phyloP scores from a whole-genome alignment of 2,329 filamentous ascomycete genomes.

The Teratosphaeria pseudoeucalypti region DNA sequence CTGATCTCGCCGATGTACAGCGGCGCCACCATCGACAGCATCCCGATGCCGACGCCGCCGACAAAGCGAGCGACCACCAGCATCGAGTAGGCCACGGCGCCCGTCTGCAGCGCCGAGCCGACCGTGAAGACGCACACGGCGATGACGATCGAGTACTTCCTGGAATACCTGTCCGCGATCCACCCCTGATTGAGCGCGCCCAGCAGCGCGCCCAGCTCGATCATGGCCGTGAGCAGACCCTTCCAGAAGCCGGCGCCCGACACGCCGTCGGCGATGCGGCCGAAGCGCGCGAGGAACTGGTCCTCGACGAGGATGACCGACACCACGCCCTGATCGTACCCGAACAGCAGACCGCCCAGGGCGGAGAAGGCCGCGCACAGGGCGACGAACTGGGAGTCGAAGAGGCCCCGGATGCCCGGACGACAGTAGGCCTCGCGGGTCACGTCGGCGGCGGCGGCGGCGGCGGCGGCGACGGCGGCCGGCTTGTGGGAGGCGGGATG shows the following conservation, averaged over 20 bases:
- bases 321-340: slow-evolving; percentile 32
- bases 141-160: slow-evolving; percentile 34
- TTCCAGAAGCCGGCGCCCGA: slow-evolving; percentile 25
- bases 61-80: slow-evolving; percentile 23
- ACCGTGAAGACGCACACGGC: slow-evolving; percentile 34
- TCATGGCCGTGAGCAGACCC: slow-evolving; percentile 35
- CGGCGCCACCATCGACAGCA: slow-evolving; percentile 29
- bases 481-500: not conserved
- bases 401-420: slow-evolving; percentile 34
- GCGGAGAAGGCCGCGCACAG: slow-evolving; percentile 39
- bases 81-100: slow-evolving; percentile 20
- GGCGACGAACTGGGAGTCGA: slow-evolving; percentile 39
- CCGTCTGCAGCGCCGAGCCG: slow-evolving; percentile 33
- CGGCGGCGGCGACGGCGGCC: not conserved
- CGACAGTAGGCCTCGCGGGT: slow-evolving; percentile 18
- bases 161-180: slow-evolving; percentile 33
- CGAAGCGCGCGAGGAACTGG: slow-evolving; percentile 33
- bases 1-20: slow-evolving; percentile 27
- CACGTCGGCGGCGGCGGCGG: not conserved
- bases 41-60: slow-evolving; percentile 24
- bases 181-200: slow-evolving; percentile 23
- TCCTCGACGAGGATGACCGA: slow-evolving; percentile 36
- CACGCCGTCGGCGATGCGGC: slow-evolving; percentile 19
- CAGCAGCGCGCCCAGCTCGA: slow-evolving; percentile 32
- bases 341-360: slow-evolving; percentile 33